Evolutionary conservation across 805 yeast species (phyloP).

Genomic region (Wickerhamia fluorescens): DNA sequence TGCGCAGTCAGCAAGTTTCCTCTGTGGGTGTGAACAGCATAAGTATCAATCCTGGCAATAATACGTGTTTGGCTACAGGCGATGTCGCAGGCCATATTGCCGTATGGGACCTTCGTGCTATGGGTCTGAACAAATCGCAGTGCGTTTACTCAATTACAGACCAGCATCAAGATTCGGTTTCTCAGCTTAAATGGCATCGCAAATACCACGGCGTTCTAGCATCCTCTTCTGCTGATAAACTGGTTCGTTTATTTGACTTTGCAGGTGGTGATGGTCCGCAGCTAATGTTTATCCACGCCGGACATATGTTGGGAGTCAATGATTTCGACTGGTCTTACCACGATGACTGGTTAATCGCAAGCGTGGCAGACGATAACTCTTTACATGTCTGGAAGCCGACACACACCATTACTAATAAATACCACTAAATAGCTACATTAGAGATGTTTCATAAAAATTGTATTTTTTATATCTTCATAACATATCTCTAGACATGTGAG

Average conservation of each 20-base stretch:
- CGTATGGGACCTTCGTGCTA: slow-evolving; percentile 59
- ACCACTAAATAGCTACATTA: not conserved
- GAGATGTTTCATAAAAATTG: slow-evolving; percentile 1
- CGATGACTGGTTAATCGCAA: slow-evolving; percentile 62
- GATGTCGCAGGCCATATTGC: slow-evolving; percentile 48
- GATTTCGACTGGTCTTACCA: slow-evolving; percentile 79
- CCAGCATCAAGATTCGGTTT: slow-evolving; percentile 48
- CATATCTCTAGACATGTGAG: no score
- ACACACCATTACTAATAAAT: slow-evolving; percentile 1
- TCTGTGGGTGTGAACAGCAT: slow-evolving; percentile 48
- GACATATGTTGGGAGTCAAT: slow-evolving; percentile 82
- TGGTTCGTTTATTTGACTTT: slow-evolving; percentile 59
- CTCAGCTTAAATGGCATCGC: slow-evolving; percentile 72
- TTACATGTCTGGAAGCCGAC: slow-evolving; percentile 83
- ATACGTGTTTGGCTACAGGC: slow-evolving; percentile 60
- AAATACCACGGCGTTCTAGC: slow-evolving; percentile 47
- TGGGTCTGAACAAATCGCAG: slow-evolving; percentile 6
- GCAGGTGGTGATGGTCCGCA: slow-evolving; percentile 14
- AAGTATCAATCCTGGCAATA: slow-evolving; percentile 51
- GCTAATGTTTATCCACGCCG: slow-evolving; percentile 65
- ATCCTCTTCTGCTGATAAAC: slow-evolving; percentile 55
- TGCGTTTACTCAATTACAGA: slow-evolving; percentile 11
- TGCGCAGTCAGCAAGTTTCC: slow-evolving; percentile 4
- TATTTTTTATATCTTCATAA: slow-evolving; percentile 4
- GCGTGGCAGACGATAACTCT: slow-evolving; percentile 80